Percentiles rank a stretch among this genome's conserved stretches.
phyloP scores from a whole-genome alignment of 2,329 filamentous ascomycete genomes.

The Lachnellula occidentalis region DNA sequence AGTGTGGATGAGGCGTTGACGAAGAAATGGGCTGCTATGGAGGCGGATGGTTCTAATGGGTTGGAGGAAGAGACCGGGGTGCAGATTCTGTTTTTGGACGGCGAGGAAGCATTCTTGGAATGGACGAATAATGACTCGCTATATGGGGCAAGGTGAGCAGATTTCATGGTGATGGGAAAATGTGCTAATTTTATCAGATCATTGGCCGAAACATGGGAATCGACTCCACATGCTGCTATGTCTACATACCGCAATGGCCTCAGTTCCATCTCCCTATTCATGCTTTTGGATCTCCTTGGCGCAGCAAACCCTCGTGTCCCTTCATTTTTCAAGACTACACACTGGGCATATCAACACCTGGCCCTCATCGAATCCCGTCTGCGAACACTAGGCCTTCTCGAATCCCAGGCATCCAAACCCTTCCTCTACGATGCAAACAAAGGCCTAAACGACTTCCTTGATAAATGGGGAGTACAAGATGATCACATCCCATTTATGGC shows the following conservation, averaged over 20 bases:
- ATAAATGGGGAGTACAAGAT: conserved; percentile 60
- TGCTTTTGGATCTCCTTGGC: conserved; percentile 88
- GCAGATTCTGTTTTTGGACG: conserved; percentile 85
- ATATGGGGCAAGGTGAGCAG: conserved; percentile 73
- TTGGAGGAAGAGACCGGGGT: conserved; percentile 76
- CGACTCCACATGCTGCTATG: conserved; percentile 58
- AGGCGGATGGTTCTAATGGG: conserved; percentile 48
- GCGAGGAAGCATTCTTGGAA: conserved; percentile 80
- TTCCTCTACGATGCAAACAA: conserved; percentile 66
- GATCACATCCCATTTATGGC: conserved; percentile 90
- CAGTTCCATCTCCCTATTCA: conserved; percentile 76
- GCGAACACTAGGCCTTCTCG: conserved; percentile 59
- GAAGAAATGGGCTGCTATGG: conserved; percentile 73
- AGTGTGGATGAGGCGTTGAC: conserved; percentile 76
- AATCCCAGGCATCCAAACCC: conserved; percentile 47
- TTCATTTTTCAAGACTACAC: conserved; percentile 83
- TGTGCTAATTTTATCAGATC: conserved; percentile 41
- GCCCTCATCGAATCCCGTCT: conserved; percentile 69
- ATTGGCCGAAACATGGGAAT: conserved; percentile 78
- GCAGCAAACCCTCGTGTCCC: conserved; percentile 62
- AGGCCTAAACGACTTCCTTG: conserved; percentile 40
- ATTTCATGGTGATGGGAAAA: neutral
- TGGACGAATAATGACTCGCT: conserved; percentile 82
- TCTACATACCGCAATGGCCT: conserved; percentile 73
- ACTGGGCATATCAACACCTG: conserved; percentile 85